Conservation (phyloP, 1,284 basidiomycete species). For the Cutaneotrichosporon sp. region DNA sequence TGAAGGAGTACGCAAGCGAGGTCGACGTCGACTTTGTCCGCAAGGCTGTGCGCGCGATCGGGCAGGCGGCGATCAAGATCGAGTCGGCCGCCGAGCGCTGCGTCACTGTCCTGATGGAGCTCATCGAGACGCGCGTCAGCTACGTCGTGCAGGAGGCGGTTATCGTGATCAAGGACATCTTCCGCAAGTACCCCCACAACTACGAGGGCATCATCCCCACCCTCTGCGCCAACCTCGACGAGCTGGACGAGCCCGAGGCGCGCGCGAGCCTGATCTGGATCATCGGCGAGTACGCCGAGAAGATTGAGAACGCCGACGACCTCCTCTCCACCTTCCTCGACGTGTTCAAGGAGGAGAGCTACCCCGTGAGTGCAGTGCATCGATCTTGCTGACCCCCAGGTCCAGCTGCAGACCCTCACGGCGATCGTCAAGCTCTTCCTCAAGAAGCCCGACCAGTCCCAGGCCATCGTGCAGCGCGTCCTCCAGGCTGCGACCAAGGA, state of each 20-base stretch:
- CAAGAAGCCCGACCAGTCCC: conserved; percentile 86
- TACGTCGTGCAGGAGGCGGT: conserved; percentile 98
- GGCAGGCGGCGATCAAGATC: conserved; percentile 96
- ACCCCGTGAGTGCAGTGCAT: conserved; percentile 55
- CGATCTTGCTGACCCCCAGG: conserved; percentile 61
- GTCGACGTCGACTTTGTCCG: conserved; percentile 98
- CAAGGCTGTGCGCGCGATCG: conserved; percentile 95
- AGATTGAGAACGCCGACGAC: conserved; percentile 95
- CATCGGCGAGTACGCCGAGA: conserved; percentile 92
- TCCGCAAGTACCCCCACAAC: conserved; percentile 93
- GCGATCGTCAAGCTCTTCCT: conserved; percentile 97
- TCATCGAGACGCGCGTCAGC: conserved; percentile 90
- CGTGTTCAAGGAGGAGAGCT: conserved; percentile 93
- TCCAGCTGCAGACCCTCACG: conserved; percentile 92
- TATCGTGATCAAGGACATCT: conserved; percentile 97
- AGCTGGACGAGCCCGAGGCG: conserved; percentile 91
- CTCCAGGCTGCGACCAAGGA: conserved; percentile 98
- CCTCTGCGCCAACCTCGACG: conserved; percentile 88
- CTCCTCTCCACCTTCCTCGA: conserved; percentile 89
- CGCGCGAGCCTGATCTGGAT: conserved; percentile 99
- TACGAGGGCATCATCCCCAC: conserved; percentile 95
- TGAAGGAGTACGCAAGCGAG: conserved; percentile 98
- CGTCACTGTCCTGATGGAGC: conserved; percentile 79
- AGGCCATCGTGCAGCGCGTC: conserved; percentile 90
- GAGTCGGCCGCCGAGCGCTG: conserved; percentile 84